Percentiles rank a stretch among this genome's conserved stretches.
These are phyloP conservation scores for Neurospora sp. DNA, from an alignment of 495 filamentous ascomycete genomes.

Conservation along the genomic window DNA sequence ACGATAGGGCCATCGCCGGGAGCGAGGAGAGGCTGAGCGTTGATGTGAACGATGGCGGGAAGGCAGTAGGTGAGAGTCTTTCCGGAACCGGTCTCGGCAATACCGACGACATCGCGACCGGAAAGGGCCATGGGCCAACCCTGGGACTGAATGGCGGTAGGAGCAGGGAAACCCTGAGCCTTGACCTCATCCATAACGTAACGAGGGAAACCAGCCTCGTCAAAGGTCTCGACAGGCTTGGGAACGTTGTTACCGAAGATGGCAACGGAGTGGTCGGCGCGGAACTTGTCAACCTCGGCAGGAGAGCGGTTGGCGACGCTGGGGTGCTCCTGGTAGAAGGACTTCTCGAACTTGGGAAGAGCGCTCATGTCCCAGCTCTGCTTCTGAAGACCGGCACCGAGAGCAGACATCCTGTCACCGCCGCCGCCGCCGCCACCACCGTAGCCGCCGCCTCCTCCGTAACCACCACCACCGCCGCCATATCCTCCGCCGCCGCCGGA, in stretches of 20 bases:
- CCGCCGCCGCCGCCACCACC: conserved; percentile 49
- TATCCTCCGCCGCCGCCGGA: conserved; percentile 12
- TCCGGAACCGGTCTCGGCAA: conserved; percentile 97
- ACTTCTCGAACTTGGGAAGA: conserved; percentile 96
- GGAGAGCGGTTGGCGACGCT: conserved; percentile 62
- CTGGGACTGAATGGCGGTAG: conserved; percentile 94
- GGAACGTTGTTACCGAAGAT: conserved; percentile 70
- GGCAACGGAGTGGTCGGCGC: conserved; percentile 67
- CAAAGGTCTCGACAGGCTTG: conserved; percentile 89
- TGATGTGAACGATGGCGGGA: conserved; percentile 97
- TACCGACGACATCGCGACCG: conserved; percentile 96
- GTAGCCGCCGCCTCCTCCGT: conserved; percentile 42
- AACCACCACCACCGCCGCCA: conserved; percentile 40
- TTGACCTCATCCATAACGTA: conserved; percentile 99
- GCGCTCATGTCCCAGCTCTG: conserved; percentile 74
- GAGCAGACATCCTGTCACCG: conserved; percentile 87
- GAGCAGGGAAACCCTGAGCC: conserved; percentile 84
- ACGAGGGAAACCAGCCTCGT: conserved; percentile 90
- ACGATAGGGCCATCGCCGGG: conserved; percentile 96
- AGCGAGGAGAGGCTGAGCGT: conserved; percentile 94
- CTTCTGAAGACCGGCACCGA: conserved; percentile 74
- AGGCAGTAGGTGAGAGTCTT: conserved; percentile 99
- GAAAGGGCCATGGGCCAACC: conserved; percentile 99
- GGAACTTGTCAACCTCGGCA: conserved; percentile 77
- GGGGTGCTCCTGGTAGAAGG: conserved; percentile 93